Evolutionary conservation across 345 rosid species (phyloP).

Genomic region (Brassica incana): DNA sequence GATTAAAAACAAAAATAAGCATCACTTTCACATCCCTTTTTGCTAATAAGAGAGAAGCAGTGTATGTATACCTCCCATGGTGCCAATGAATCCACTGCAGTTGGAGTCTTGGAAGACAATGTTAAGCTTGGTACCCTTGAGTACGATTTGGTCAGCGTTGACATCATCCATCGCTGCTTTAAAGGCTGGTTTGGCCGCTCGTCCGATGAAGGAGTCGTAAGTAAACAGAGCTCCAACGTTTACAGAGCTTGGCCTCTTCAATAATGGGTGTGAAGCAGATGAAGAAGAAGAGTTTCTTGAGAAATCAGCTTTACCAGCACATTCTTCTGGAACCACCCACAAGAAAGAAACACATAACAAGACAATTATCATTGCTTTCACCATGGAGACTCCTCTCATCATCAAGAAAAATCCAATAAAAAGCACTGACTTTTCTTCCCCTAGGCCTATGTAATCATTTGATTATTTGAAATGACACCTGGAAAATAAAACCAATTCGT

Average conservation of each 20-base stretch:
- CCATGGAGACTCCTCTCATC: constrained; percentile 19
- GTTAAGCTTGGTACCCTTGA: constrained; percentile 54
- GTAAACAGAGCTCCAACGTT: constrained; percentile 80
- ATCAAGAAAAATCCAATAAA: constrained; percentile 43
- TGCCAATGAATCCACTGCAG: constrained; percentile 90
- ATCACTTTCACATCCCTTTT: not conserved
- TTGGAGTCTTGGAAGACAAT: constrained; percentile 60
- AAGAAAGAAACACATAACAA: constrained; percentile 43
- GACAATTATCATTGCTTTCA: constrained; percentile 33
- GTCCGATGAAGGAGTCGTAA: constrained; percentile 69
- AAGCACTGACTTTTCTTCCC: constrained; percentile 8
- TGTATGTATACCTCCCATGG: constrained; percentile 73
- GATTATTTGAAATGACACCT: constrained; percentile 16
- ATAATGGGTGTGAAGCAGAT: constrained; percentile 44
- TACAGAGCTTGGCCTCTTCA: constrained; percentile 50
- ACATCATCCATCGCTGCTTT: constrained; percentile 74
- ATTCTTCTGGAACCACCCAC: constrained; percentile 43
- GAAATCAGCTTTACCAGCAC: constrained; percentile 40
- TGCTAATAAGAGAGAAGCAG: constrained; percentile 4
- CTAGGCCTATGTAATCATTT: constrained; percentile 18
- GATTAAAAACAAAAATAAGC: not conserved
- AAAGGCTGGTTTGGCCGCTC: constrained; percentile 69
- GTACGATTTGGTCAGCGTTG: constrained; percentile 63
- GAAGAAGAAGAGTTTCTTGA: constrained; percentile 43
- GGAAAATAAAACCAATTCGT: constrained; percentile 20